phyloP scores from a whole-genome alignment of 2,329 filamentous ascomycete species.

The Capronia coronata region DNA sequence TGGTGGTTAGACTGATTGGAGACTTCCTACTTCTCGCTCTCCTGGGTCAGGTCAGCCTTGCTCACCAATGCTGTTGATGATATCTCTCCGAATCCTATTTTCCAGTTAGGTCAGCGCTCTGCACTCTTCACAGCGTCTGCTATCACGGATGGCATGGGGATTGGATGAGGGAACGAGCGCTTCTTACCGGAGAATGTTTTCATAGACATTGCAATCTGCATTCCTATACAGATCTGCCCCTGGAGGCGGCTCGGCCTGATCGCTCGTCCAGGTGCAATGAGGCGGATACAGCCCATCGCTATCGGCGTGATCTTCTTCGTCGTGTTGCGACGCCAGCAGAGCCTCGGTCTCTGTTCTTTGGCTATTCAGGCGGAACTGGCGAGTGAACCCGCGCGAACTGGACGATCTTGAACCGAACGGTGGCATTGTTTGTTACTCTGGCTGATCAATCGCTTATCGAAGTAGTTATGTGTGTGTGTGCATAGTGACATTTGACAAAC shows the following conservation, averaged over 20 bases:
- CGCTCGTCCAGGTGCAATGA: slow-evolving; percentile 25
- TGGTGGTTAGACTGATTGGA: background rate
- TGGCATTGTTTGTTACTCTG: background rate
- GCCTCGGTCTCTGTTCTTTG: slow-evolving; percentile 19
- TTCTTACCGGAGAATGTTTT: slow-evolving; percentile 25
- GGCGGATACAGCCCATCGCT: slow-evolving; percentile 29
- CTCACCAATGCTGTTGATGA: slow-evolving; percentile 30
- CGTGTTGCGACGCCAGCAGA: slow-evolving; percentile 23
- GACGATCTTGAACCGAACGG: background rate
- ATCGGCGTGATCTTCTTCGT: slow-evolving; percentile 25
- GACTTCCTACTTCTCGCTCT: too few species aligned
- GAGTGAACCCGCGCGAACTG: slow-evolving; percentile 1
- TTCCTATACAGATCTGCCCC: slow-evolving; percentile 24
- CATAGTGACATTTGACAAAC: too few species aligned
- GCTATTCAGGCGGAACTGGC: slow-evolving; percentile 15
- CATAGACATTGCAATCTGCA: slow-evolving; percentile 24
- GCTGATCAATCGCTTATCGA: too few species aligned
- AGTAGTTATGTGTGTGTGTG: too few species aligned
- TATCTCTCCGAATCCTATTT: slow-evolving; percentile 29
- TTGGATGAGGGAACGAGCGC: background rate
- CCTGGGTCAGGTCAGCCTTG: slow-evolving; percentile 1
- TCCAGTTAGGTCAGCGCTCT: background rate
- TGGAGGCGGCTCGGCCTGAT: slow-evolving; percentile 14
- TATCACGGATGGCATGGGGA: too few species aligned
- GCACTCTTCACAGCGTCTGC: too few species aligned